Evolutionary conservation across 1,284 basidiomycete genomes (phyloP).

Genomic region (Amanita bisporigera): DNA sequence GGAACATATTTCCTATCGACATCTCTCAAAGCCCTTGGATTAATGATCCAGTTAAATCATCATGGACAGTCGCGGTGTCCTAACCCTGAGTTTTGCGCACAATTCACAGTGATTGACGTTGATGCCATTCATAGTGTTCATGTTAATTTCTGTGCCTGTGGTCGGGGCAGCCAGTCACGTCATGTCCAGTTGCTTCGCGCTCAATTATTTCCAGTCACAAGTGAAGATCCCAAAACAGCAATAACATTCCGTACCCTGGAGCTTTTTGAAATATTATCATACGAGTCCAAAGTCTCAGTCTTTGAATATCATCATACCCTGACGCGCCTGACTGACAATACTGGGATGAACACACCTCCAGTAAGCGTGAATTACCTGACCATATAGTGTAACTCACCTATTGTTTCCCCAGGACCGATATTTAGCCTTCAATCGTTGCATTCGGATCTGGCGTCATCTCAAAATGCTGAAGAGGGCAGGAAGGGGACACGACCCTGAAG

Average conservation of each 20-base stretch:
- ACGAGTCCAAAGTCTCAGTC: background rate
- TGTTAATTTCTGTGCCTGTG: background rate
- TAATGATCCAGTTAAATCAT: conserved; percentile 27
- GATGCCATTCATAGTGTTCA: background rate
- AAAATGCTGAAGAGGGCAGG: conserved; percentile 40
- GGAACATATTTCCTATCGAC: conserved; percentile 15
- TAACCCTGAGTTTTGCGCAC: background rate
- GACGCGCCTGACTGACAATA: background rate
- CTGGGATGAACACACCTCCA: background rate
- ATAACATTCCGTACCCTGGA: background rate
- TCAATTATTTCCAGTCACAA: background rate
- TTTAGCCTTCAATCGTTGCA: conserved; percentile 31
- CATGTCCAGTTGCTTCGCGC: background rate
- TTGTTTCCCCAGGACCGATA: conserved; percentile 37
- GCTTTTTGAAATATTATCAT: background rate
- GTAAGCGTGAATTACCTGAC: conserved; percentile 34
- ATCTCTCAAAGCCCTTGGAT: conserved; percentile 20
- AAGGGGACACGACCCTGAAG: conserved; percentile 32
- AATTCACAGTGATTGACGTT: background rate
- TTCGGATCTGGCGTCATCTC: conserved; percentile 40
- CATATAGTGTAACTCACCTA: conserved; percentile 29
- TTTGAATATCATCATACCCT: background rate
- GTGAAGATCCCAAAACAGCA: background rate
- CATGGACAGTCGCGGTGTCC: background rate
- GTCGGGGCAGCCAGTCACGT: background rate